Evolutionary conservation across 257 asterid species (phyloP).

Genomic region (Solanum habrochaites): DNA sequence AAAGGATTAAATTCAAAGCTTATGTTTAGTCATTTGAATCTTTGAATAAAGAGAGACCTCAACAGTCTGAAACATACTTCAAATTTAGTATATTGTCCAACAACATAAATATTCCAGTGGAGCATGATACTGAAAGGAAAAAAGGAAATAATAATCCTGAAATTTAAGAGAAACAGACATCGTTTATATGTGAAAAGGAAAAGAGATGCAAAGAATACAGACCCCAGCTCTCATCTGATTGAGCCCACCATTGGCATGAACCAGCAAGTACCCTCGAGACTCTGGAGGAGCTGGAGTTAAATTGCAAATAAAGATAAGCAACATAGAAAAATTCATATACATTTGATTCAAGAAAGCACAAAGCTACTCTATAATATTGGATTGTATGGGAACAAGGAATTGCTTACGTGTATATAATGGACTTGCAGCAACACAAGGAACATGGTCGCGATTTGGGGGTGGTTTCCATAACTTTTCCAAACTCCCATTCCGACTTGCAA

Average conservation of each 20-base stretch:
- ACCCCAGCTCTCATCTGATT: slow-evolving; percentile 99
- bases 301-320: neutral
- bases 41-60: neutral
- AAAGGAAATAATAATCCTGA: neutral
- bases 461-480: slow-evolving; percentile 71
- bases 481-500: slow-evolving; percentile 28
- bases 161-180: slow-evolving; percentile 17
- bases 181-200: neutral
- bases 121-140: neutral
- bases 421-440: slow-evolving; percentile 68
- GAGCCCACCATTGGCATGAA: slow-evolving; percentile 93
- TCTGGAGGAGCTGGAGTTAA: slow-evolving; percentile 53
- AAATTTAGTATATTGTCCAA: neutral
- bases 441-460: slow-evolving; percentile 63
- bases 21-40: neutral
- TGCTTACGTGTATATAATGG: slow-evolving; percentile 50
- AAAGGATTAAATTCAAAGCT: neutral
- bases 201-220: slow-evolving; percentile 10
- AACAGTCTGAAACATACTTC: neutral
- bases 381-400: neutral
- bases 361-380: neutral
- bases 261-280: slow-evolving; percentile 78
- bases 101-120: neutral
- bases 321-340: neutral
- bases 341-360: neutral